Evolutionary conservation across 495 filamentous ascomycete species (phyloP), one percentile per base, ranked within the genome.

Genomic region (Penicillium lagena): DNA sequence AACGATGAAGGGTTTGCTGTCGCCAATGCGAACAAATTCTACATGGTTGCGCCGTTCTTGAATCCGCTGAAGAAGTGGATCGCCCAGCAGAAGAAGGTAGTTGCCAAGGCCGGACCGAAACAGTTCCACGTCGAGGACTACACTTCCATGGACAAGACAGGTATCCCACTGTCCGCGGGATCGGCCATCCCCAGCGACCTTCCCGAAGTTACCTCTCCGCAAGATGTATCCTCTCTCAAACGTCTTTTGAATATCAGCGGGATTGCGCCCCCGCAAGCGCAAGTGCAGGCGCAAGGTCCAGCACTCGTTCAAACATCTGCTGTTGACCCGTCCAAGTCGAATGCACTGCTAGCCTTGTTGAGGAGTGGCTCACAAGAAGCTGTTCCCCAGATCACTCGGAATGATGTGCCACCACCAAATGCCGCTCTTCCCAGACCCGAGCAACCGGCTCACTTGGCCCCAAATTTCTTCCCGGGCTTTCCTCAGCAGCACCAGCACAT

Each of bases 1-100:
- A 63, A 79, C 45, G 56, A 83, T 52, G 61, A 81, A 56, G 63
- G 75, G 52, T 47, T 59, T 22, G 59, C 60, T n/a, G 73, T 76
- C 2, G 59, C 76, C 12, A 85, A 85, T 54, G 78, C 85, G 13
- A 87, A 87, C 54, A 96, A 88, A 56, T 97, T 95, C 58, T 97
- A 95, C 63, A 96, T 96, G 89, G 93, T 98, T 12, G 89, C 88
- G 2, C 90, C 93, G 1, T 97, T 98, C 58, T 69, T 98, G 47
- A 78, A 77, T 30, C 87, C 76, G 13, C 65, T 98, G 36, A 90
- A 90, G 60, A 89, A 87, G 58, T 98, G 93, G 93, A 90, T 96
- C 27, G 64, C 81, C 10, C 78, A 84, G 57, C 88, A 93, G 71
- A 86, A 76, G 71, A 89, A 80, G 63, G 67, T 74, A 35, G 85